A percentile compares a stretch with the other conserved stretches of the same genome.
These are phyloP conservation scores for Calonectria hawksworthii DNA, from an alignment of 2,329 filamentous ascomycete genomes.

Conservation along the genomic window DNA sequence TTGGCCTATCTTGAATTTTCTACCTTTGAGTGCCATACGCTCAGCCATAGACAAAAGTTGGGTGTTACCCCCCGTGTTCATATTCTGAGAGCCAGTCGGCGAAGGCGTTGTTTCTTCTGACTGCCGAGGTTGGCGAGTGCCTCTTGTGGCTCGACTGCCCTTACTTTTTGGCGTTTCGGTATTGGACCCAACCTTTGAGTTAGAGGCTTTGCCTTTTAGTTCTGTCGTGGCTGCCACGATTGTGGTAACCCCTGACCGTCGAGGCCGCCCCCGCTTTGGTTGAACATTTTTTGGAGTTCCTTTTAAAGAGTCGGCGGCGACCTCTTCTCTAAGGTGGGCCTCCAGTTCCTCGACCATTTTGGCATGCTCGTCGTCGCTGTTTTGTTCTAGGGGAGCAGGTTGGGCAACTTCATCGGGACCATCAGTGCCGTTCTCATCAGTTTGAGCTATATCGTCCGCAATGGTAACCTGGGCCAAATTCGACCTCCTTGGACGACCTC, in stretches of 20 bases:
- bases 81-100: conserved; percentile 10
- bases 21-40: conserved; percentile 67
- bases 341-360: conserved; percentile 35
- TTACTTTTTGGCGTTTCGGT: neutral
- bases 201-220: neutral
- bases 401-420: neutral
- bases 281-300: conserved; percentile 8
- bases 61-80: conserved; percentile 32
- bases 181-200: neutral
- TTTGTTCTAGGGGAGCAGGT: neutral
- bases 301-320: conserved; percentile 20
- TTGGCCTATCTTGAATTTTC: conserved; percentile 65
- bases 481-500: conserved; percentile 49
- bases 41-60: conserved; percentile 69
- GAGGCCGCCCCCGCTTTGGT: conserved; percentile 45
- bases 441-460: conserved; percentile 13
- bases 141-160: conserved; percentile 28
- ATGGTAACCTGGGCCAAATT: conserved; percentile 30
- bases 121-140: conserved; percentile 42
- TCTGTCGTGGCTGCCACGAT: conserved; percentile 37
- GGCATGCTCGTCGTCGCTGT: conserved; percentile 35
- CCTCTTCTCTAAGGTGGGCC: conserved; percentile 34
- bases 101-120: conserved; percentile 31
- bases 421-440: conserved; percentile 1
- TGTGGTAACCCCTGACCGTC: conserved; percentile 44